Evolutionary conservation across 2,329 filamentous ascomycete genomes (phyloP).

Genomic region (Mycogone perniciosa): DNA sequence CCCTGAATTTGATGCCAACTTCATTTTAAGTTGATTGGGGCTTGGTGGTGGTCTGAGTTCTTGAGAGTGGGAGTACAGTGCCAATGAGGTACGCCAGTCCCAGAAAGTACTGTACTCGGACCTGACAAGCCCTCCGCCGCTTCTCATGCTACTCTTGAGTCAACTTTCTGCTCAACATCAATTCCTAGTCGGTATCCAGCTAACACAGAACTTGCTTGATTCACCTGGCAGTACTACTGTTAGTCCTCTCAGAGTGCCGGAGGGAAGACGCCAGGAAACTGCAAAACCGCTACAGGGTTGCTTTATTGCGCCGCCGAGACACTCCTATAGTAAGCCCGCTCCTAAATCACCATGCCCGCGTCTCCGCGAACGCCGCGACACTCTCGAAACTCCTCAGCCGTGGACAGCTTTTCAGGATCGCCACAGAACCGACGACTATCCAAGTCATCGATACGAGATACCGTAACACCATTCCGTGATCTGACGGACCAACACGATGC

Average conservation of each 20-base stretch:
- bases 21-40: no score
- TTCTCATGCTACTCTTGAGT: not conserved
- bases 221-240: no score
- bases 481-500: conserved; percentile 44
- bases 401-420: conserved; percentile 43
- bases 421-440: conserved; percentile 43
- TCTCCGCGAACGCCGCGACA: conserved; percentile 53
- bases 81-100: no score
- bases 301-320: no score
- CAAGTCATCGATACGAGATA: conserved; percentile 45
- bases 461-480: conserved; percentile 41
- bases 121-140: conserved; percentile 2
- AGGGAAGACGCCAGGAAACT: no score
- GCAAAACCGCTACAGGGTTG: no score
- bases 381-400: conserved; percentile 51
- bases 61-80: no score
- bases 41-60: no score
- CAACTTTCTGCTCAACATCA: conserved; percentile 2
- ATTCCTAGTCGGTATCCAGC: not conserved
- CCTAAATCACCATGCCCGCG: conserved; percentile 25
- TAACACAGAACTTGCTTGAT: no score
- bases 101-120: not conserved
- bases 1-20: no score
- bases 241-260: no score
- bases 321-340: conserved; percentile 1